A percentile compares a stretch with the other conserved stretches of the same genome.
These are phyloP conservation scores for Pelagomonas calceolata DNA, from an alignment of 108 stramenopile species.

Conservation along the genomic window DNA sequence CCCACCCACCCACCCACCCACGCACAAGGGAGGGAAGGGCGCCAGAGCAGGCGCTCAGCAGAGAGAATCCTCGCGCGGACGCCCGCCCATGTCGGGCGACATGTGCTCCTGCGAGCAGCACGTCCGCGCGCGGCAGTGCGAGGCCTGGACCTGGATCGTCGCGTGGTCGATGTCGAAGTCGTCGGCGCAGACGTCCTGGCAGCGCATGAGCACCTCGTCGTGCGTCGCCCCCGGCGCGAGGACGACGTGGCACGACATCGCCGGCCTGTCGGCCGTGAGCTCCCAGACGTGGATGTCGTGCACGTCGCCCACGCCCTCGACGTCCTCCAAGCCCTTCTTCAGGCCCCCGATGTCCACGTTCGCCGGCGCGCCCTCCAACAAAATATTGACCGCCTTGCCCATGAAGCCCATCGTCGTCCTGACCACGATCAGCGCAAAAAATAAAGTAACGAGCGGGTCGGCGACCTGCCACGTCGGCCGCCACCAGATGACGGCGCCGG, in stretches of 20 bases:
- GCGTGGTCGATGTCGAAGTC: constrained; percentile 21
- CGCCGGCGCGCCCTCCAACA: constrained; percentile 80
- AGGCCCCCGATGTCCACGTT: constrained; percentile 53
- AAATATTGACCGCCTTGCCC: constrained; percentile 51
- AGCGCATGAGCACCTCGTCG: constrained; percentile 5
- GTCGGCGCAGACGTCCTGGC: constrained; percentile 1
- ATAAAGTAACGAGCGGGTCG: constrained; percentile 82
- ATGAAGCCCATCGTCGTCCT: constrained; percentile 64
- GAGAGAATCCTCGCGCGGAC: no score
- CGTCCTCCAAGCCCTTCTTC: constrained; percentile 36
- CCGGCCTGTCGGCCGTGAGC: constrained; percentile 40
- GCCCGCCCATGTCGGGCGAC: no score
- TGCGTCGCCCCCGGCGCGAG: constrained; percentile 15
- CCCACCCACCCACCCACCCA: no score
- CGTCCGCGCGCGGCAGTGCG: constrained; percentile 2
- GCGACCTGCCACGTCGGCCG: constrained; percentile 63
- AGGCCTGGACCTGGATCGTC: constrained; percentile 28
- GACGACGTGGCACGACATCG: constrained; percentile 11
- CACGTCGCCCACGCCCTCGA: constrained; percentile 59
- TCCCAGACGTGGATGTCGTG: constrained; percentile 86
- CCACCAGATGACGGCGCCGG: constrained; percentile 76
- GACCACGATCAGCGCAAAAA: constrained; percentile 75
- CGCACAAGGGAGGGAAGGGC: no score
- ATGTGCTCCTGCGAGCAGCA: no score
- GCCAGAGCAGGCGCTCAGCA: no score